Conservation (phyloP, 176 grass and related monocot genomes). For the Musa schizocarpa region DNA sequence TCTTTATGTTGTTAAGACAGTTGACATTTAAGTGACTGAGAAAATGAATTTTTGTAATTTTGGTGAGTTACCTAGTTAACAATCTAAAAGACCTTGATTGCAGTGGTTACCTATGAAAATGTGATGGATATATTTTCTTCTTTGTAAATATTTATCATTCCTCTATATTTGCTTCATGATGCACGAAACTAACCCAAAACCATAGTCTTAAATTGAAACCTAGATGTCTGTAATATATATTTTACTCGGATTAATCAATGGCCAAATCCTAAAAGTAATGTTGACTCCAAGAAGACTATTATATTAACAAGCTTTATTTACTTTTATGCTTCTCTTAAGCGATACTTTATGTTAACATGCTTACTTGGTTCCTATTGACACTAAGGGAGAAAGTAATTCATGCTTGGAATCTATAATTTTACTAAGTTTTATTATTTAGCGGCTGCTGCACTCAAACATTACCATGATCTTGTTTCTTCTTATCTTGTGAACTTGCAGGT, state of each 20-base stretch:
- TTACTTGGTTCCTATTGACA: neutral
- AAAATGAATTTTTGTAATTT: neutral
- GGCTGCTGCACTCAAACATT: neutral
- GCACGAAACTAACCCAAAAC: neutral
- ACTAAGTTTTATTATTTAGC: neutral
- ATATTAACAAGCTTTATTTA: no score
- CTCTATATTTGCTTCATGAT: neutral
- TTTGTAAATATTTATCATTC: neutral
- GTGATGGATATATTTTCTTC: neutral
- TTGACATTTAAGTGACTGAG: no score
- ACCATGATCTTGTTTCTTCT: neutral
- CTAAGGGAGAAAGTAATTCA: neutral
- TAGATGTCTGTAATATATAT: neutral
- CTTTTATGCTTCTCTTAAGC: no score
- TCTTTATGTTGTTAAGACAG: neutral
- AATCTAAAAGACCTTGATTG: neutral
- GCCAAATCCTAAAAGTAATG: neutral
- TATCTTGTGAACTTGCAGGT: neutral
- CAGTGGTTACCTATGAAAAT: neutral
- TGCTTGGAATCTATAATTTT: neutral
- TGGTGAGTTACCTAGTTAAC: neutral
- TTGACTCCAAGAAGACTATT: neutral
- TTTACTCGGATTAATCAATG: neutral
- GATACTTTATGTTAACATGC: neutral
- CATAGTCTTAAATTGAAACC: neutral